Evolutionary conservation across 176 grass and related monocot species (phyloP).

Genomic region (Triticum turgidum): DNA sequence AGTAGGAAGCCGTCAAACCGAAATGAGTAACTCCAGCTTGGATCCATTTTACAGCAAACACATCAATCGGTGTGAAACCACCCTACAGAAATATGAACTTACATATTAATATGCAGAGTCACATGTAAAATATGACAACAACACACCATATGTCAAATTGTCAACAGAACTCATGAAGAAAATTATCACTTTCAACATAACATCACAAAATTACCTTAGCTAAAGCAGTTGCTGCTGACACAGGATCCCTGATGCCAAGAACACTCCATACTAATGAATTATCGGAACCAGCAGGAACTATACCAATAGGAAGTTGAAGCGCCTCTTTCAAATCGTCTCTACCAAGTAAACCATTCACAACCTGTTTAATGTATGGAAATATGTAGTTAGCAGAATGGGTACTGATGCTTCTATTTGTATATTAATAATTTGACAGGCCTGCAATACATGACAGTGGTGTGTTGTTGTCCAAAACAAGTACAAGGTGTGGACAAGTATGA

Average conservation of each 20-base stretch:
- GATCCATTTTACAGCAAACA: constrained; percentile 72
- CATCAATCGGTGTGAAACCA: constrained; percentile 73
- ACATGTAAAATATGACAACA: background rate
- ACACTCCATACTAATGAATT: constrained; percentile 93
- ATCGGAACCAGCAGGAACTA: constrained; percentile 88
- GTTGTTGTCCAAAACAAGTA: background rate
- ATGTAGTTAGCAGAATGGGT: background rate
- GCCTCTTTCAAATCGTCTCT: constrained; percentile 65
- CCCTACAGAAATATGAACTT: constrained; percentile 50
- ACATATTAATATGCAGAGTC: constrained; percentile 27
- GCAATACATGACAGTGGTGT: background rate
- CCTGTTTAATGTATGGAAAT: constrained; percentile 40
- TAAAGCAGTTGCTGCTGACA: constrained; percentile 68
- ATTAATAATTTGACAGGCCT: background rate
- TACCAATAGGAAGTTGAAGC: constrained; percentile 70
- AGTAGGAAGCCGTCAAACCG: constrained; percentile 82
- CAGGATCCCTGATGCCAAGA: constrained; percentile 84
- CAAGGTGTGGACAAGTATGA: constrained; percentile 12
- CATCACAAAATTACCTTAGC: constrained; percentile 56
- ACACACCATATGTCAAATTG: background rate
- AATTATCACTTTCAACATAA: constrained; percentile 11
- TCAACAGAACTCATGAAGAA: background rate
- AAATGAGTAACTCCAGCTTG: constrained; percentile 68
- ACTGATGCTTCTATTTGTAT: background rate
- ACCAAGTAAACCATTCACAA: constrained; percentile 83